Base-by-base conservation (phyloP, 305 asterid genomes). In the Lippia alba region DNA sequence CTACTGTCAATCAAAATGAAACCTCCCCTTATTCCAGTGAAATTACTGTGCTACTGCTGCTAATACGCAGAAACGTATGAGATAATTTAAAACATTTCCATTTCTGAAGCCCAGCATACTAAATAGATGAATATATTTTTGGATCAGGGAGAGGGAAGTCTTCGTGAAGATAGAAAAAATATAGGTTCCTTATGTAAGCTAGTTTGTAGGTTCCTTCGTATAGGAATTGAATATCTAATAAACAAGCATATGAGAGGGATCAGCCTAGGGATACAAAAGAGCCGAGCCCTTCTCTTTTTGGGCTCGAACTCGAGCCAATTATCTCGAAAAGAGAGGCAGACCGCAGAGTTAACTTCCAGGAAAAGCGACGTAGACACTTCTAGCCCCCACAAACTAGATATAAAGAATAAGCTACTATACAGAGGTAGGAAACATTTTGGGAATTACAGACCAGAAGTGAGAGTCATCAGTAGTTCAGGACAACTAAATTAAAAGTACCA, bases 401-500 rank as follows among this genome's bases (percentile, higher is more conserved):
- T 51, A 19, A 57, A 19, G 18, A 20, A 24, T 40, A 5, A 49
- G n/a, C 54, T 48, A 14, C 54, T 48, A 51, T 6, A 44, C 49
- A 44, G 14, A n/a, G 18, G 18, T 33, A 39, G 12, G 33, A 18
- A 24, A 45, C 17, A 32, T 51, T 16, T 57, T 39, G 66, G 20
- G 45, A 55, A 69, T 41, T 33, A 46, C 34, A 33, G 19, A 48
- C 12, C 66, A 64, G 62, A 54, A 24, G 49, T 50, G 51, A 51
- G 53, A 66, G 67, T 39, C 76, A 59, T 19, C 32, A 24, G 30
- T 1, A 24, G 30, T 3, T 24, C 30, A 17, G 40, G 32, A 80
- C 56, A 56, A 64, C 57, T 54, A 66, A 49, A 78, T 24, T 24
- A 78, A 41, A 75, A 56, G 70, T 91, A 94, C 99, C 99, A 73